phyloP scores from a whole-genome alignment of 495 filamentous ascomycete genomes.

The Neurospora africana region DNA sequence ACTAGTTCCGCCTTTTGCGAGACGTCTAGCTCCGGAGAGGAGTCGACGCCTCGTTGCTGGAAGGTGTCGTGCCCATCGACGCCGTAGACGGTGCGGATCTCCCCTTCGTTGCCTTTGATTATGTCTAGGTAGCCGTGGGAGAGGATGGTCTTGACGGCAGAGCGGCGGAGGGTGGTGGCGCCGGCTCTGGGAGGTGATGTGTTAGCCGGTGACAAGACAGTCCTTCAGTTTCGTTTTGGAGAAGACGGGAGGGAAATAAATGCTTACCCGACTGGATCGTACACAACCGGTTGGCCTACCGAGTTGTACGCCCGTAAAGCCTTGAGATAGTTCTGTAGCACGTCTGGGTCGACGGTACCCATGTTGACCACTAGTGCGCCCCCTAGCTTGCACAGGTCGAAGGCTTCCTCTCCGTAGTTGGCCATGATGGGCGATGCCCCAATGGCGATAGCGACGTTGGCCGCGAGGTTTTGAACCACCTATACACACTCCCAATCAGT shows the following conservation, averaged over 20 bases:
- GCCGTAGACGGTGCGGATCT: conserved; percentile 71
- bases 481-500: conserved; percentile 1
- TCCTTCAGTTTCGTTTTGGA: background rate
- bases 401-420: conserved; percentile 71
- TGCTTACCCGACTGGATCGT: conserved; percentile 74
- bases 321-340: conserved; percentile 52
- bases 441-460: conserved; percentile 74
- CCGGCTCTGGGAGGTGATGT: conserved; percentile 40
- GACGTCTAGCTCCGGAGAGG: conserved; percentile 46
- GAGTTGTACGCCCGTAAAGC: conserved; percentile 65
- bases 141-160: conserved; percentile 62
- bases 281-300: conserved; percentile 61
- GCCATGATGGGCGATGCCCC: conserved; percentile 94
- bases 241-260: background rate
- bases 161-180: conserved; percentile 63
- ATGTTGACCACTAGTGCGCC: conserved; percentile 83
- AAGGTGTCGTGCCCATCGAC: conserved; percentile 43
- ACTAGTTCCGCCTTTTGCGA: conserved; percentile 46
- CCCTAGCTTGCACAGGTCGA: conserved; percentile 57
- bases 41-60: conserved; percentile 87
- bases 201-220: too few relatives aligned
- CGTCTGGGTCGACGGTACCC: conserved; percentile 73
- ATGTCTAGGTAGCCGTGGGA: conserved; percentile 66
- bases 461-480: conserved; percentile 87
- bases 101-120: conserved; percentile 92